Evolutionary conservation across 805 yeast species (phyloP).

Genomic region (Candida khao-thaluensis): DNA sequence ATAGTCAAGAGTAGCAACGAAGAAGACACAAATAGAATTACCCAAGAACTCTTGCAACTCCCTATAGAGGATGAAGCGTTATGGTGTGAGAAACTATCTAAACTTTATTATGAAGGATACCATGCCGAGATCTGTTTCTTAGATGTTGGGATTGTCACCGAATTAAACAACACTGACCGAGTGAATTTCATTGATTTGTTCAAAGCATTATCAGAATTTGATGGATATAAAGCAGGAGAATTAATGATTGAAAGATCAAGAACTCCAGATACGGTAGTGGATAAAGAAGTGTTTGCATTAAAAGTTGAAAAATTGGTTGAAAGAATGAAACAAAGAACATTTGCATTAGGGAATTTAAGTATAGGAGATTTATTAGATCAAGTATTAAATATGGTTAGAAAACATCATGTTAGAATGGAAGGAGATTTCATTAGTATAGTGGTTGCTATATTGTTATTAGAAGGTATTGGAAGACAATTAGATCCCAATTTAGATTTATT

Average conservation of each 20-base stretch:
- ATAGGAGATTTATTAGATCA: conserved; percentile 88
- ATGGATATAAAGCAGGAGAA: conserved; percentile 93
- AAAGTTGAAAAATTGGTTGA: conserved; percentile 83
- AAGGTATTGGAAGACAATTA: conserved; percentile 92
- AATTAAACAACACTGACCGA: conserved; percentile 72
- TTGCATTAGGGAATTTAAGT: conserved; percentile 86
- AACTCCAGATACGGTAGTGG: conserved; percentile 89
- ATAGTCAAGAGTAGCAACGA: conserved; percentile 44
- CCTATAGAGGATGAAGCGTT: conserved; percentile 28
- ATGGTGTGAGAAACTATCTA: conserved; percentile 48
- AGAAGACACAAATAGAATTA: conserved; percentile 46
- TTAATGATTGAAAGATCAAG: conserved; percentile 92
- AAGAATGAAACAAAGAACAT: conserved; percentile 80
- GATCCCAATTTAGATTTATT: conserved; percentile 92
- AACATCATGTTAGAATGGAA: conserved; percentile 96
- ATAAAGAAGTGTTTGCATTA: conserved; percentile 80
- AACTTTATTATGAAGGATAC: conserved; percentile 56
- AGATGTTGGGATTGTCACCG: conserved; percentile 93
- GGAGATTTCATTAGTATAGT: conserved; percentile 94
- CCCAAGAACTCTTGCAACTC: conserved; percentile 37
- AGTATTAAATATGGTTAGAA: conserved; percentile 86
- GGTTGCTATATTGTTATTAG: conserved; percentile 86
- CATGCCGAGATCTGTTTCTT: conserved; percentile 86
- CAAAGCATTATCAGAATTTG: conserved; percentile 84
- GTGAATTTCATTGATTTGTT: conserved; percentile 86